Evolutionary conservation across 345 rosid genomes (phyloP).

Genomic region (Erucastrum elatum): DNA sequence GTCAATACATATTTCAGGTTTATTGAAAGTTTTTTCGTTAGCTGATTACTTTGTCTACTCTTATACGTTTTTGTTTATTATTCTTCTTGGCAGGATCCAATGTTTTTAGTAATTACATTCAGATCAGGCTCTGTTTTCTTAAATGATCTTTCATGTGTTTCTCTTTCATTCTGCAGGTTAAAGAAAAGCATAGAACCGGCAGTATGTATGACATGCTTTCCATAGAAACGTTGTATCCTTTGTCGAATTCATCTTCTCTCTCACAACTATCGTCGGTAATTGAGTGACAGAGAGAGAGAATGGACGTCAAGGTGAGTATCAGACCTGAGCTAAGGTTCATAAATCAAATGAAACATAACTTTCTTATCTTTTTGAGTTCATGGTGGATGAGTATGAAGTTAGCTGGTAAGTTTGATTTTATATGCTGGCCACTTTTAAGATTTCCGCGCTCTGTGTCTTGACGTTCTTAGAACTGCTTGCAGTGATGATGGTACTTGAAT

Average conservation of each 20-base stretch:
- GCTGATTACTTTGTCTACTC: background rate
- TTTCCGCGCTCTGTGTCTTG: too few relatives aligned
- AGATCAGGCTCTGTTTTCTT: background rate
- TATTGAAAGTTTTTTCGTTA: background rate
- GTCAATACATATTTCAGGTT: constrained; percentile 52
- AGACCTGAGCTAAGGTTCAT: background rate
- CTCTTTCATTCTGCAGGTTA: background rate
- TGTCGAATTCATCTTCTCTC: background rate
- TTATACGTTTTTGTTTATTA: constrained; percentile 28
- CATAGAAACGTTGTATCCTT: too few relatives aligned
- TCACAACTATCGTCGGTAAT: background rate
- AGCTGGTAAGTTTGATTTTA: too few relatives aligned
- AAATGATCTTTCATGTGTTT: background rate
- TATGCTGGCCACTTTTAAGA: too few relatives aligned
- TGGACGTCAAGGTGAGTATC: background rate
- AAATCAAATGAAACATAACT: background rate
- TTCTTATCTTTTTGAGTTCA: background rate
- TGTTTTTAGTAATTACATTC: background rate
- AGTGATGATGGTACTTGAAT: too few relatives aligned
- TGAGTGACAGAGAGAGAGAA: background rate
- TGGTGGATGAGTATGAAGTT: background rate
- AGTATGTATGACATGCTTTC: background rate
- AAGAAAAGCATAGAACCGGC: background rate
- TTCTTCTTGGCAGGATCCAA: constrained; percentile 42
- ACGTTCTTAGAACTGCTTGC: too few relatives aligned